phyloP scores from a whole-genome alignment of 768 basidiomycete species.

The Russula griseocarnosa region DNA sequence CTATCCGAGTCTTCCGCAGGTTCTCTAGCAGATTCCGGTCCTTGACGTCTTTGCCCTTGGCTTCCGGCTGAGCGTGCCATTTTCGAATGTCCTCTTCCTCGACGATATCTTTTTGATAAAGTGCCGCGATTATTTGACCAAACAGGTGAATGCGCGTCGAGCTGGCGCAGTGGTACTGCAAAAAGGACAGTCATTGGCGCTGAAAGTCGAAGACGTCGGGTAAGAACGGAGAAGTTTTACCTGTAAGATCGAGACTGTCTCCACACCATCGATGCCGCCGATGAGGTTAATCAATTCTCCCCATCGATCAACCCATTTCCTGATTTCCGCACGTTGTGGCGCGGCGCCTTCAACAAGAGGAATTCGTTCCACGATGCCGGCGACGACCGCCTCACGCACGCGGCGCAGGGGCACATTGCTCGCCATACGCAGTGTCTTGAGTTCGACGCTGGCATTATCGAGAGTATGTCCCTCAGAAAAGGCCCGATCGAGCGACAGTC shows the following conservation, averaged over 20 bases:
- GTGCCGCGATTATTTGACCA: conserved; percentile 75
- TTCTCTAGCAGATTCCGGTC: conserved; percentile 47
- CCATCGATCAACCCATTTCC: conserved; percentile 67
- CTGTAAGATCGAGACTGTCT: conserved; percentile 77
- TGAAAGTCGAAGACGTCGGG: too few species aligned
- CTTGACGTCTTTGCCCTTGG: conserved; percentile 49
- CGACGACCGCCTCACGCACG: conserved; percentile 85
- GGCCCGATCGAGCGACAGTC: conserved; percentile 85
- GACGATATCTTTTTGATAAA: conserved; percentile 90
- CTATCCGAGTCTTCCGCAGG: conserved; percentile 61
- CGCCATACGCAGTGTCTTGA: conserved; percentile 96
- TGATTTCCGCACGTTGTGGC: conserved; percentile 63
- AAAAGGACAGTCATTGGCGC: too few species aligned
- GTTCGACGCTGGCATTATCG: conserved; percentile 89
- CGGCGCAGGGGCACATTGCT: conserved; percentile 85
- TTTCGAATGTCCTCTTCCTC: conserved; percentile 85
- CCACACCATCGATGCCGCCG: conserved; percentile 77
- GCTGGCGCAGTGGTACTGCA: conserved; percentile 58
- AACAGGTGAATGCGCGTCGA: conserved; percentile 69
- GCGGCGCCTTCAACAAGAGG: conserved; percentile 52
- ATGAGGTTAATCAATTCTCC: conserved; percentile 76
- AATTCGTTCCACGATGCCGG: conserved; percentile 74
- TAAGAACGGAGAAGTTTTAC: conserved; percentile 39
- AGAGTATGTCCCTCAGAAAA: conserved; percentile 89
- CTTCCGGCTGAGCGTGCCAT: conserved; percentile 66